Evolutionary conservation across 2,329 filamentous ascomycete genomes (phyloP).

Genomic region (Penicillium sp.): DNA sequence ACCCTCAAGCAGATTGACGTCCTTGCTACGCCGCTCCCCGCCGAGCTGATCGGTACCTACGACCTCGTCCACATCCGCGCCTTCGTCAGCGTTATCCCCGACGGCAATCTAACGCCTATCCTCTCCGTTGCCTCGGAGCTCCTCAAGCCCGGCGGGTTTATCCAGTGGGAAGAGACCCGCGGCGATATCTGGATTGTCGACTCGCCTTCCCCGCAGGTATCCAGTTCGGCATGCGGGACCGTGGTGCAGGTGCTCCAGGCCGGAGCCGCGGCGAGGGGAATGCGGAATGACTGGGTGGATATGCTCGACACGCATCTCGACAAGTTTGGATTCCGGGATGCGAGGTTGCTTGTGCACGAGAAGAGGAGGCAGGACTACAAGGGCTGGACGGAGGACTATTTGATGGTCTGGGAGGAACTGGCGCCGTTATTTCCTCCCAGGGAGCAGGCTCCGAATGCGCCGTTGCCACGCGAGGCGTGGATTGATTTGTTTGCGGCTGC

Average conservation of each 20-base stretch:
- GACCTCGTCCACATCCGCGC: too few species aligned
- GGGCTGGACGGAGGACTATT: background rate
- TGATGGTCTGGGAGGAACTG: conserved; percentile 1
- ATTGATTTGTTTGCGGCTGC: background rate
- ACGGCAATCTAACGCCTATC: background rate
- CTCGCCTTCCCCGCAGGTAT: background rate
- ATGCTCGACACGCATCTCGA: background rate
- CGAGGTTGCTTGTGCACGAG: background rate
- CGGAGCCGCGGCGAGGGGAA: too few species aligned
- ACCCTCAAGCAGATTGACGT: background rate
- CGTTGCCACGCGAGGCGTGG: background rate
- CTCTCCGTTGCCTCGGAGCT: background rate
- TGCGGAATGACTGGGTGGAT: background rate
- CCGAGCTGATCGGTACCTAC: too few species aligned
- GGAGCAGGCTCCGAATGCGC: too few species aligned
- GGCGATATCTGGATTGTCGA: background rate
- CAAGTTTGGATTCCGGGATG: background rate
- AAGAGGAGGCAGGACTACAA: conserved; percentile 1
- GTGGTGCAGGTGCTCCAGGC: too few species aligned
- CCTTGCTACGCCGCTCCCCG: too few species aligned
- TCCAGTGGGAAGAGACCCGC: conserved; percentile 3
- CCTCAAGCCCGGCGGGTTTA: background rate
- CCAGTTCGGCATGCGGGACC: background rate
- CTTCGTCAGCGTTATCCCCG: background rate
- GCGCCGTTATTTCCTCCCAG: background rate